Evolutionary conservation across 371 early-diverging fungal species (phyloP).

Genomic region (Mortierella sp.): DNA sequence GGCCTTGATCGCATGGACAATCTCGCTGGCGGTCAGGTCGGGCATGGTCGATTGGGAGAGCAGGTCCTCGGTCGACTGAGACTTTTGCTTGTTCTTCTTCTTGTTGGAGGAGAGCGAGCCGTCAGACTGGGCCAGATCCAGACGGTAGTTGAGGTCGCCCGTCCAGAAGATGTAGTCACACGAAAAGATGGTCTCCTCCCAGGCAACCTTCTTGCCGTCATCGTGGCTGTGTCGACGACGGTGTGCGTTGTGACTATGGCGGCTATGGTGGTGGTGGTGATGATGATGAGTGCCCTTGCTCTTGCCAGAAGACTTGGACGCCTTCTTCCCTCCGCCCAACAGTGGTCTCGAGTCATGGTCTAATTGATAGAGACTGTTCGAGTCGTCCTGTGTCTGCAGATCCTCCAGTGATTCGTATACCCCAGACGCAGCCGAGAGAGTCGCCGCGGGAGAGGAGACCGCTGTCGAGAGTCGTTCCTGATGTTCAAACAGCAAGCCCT

Average conservation of each 20-base stretch:
- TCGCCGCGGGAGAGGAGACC: background rate
- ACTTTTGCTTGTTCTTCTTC: constrained; percentile 43
- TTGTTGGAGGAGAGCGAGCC: constrained; percentile 35
- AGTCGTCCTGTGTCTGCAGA: constrained; percentile 3
- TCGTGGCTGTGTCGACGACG: background rate
- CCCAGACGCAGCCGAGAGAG: background rate
- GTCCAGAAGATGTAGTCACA: constrained; percentile 74
- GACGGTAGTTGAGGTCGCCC: constrained; percentile 81
- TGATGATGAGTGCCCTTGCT: background rate
- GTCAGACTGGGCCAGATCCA: constrained; percentile 63
- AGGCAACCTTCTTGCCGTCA: constrained; percentile 4
- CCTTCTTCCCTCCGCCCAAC: constrained; percentile 23
- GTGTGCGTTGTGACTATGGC: background rate
- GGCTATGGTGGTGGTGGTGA: background rate
- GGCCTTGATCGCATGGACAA: constrained; percentile 38
- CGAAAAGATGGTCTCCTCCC: constrained; percentile 62
- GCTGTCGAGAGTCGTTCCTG: constrained; percentile 29
- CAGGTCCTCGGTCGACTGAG: constrained; percentile 30
- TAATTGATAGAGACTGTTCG: constrained; percentile 22
- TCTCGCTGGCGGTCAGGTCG: constrained; percentile 37
- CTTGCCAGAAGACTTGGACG: background rate
- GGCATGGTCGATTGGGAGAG: constrained; percentile 42
- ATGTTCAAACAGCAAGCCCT: constrained; percentile 32
- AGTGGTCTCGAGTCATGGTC: constrained; percentile 42
- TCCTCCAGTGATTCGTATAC: constrained; percentile 10